These are phyloP conservation scores for Chlorella sp. DNA, from an alignment of 139 green algal genomes.

Conservation along the genomic window DNA sequence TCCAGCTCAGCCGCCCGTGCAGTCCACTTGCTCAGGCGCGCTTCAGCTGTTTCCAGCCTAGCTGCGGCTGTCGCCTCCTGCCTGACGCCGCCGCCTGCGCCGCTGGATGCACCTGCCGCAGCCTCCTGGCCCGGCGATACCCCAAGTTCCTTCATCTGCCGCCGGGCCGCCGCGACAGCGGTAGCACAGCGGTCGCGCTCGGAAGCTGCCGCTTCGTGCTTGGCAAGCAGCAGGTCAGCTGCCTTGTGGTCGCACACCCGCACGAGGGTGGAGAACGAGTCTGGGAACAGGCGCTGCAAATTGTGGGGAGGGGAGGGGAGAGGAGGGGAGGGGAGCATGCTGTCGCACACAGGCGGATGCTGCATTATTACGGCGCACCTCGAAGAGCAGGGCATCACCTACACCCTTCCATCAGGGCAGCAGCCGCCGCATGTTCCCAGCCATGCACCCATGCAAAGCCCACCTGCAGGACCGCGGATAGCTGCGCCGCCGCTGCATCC, in stretches of 20 bases:
- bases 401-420: too few species aligned
- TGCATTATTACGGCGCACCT: background rate
- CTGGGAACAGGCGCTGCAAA: slow-evolving; percentile 2
- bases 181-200: background rate
- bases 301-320: background rate
- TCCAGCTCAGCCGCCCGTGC: background rate
- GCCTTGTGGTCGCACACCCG: slow-evolving; percentile 6
- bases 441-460: background rate
- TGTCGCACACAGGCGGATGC: background rate
- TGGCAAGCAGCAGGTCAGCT: background rate
- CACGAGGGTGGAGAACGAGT: background rate
- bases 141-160: background rate
- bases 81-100: background rate
- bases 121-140: background rate
- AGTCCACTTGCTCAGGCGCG: background rate
- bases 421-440: too few species aligned
- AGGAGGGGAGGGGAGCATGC: background rate
- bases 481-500: background rate
- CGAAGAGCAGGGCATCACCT: background rate
- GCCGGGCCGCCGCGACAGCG: background rate
- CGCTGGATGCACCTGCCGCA: background rate
- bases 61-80: background rate
- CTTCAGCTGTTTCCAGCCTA: background rate
- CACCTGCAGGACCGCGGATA: background rate
- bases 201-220: background rate